These are phyloP conservation scores for Pleurotus cornucopiae DNA, from an alignment of 768 basidiomycete genomes.

Conservation along the genomic window DNA sequence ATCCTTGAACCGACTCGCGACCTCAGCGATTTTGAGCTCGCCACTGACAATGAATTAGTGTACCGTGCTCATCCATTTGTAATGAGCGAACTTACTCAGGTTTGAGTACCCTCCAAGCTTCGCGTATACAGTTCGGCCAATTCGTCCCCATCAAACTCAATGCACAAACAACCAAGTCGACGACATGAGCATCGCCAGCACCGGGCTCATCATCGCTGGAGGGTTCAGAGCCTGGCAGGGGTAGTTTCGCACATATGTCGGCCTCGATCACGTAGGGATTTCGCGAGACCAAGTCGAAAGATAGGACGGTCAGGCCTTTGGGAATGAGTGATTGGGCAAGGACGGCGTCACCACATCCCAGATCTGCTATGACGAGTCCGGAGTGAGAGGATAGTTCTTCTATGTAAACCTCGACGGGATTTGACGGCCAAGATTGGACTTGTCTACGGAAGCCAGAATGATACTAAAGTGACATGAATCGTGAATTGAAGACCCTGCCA, in stretches of 20 bases:
- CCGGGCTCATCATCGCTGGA: constrained; percentile 24
- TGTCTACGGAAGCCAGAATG: constrained; percentile 90
- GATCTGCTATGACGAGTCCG: constrained; percentile 76
- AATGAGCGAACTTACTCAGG: constrained; percentile 44
- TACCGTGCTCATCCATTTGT: no score
- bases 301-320: constrained; percentile 64
- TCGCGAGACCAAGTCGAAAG: constrained; percentile 79
- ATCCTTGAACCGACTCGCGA: constrained; percentile 75
- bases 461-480: constrained; percentile 52
- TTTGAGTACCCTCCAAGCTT: constrained; percentile 86
- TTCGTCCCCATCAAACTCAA: constrained; percentile 97
- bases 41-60: constrained; percentile 42
- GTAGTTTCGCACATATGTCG: constrained; percentile 80
- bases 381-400: constrained; percentile 61
- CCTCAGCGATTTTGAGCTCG: constrained; percentile 84
- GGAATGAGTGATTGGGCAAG: constrained; percentile 73
- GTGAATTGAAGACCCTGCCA: constrained; percentile 4
- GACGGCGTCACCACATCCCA: constrained; percentile 94
- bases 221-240: constrained; percentile 78
- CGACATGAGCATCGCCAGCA: constrained; percentile 65
- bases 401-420: constrained; percentile 85
- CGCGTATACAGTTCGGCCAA: constrained; percentile 87
- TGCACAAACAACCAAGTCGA: constrained; percentile 90
- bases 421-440: constrained; percentile 90
- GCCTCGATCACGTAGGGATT: constrained; percentile 78